These are phyloP conservation scores for Clarireedia monteithiana DNA, from an alignment of 2,329 filamentous ascomycete genomes.

Conservation along the genomic window DNA sequence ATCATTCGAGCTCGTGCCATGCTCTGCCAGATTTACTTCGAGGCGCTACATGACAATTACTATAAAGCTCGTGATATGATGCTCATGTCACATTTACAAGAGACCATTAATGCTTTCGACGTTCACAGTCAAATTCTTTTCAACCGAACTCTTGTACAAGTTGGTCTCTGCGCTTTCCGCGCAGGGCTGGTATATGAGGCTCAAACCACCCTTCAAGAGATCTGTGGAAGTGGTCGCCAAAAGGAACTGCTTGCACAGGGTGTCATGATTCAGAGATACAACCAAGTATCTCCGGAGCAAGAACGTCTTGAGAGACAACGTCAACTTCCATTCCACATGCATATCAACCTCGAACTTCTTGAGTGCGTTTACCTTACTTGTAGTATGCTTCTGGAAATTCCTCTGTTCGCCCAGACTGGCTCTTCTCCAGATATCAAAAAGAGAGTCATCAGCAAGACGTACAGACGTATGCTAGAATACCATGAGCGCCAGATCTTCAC, in stretches of 20 bases:
- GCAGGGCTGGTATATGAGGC: slow-evolving; percentile 95
- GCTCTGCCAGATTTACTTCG: slow-evolving; percentile 98
- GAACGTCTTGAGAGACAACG: slow-evolving; percentile 95
- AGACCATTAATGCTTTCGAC: slow-evolving; percentile 94
- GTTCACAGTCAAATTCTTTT: slow-evolving; percentile 96
- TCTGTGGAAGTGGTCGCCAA: slow-evolving; percentile 93
- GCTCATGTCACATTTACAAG: slow-evolving; percentile 98
- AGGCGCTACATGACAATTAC: slow-evolving; percentile 95
- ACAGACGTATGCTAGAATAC: slow-evolving; percentile 98
- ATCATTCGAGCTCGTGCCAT: slow-evolving; percentile 95
- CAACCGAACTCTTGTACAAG: slow-evolving; percentile 96
- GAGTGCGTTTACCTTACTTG: slow-evolving; percentile 98
- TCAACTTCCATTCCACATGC: slow-evolving; percentile 99
- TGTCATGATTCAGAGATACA: slow-evolving; percentile 96
- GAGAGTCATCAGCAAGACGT: slow-evolving; percentile 97
- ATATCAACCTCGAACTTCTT: slow-evolving; percentile 97
- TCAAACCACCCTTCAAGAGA: slow-evolving; percentile 95
- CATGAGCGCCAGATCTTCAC: slow-evolving; percentile 99
- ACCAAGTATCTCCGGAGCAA: slow-evolving; percentile 92
- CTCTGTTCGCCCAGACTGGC: slow-evolving; percentile 90
- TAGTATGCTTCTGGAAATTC: slow-evolving; percentile 98
- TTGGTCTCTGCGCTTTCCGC: slow-evolving; percentile 96
- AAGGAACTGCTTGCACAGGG: slow-evolving; percentile 97
- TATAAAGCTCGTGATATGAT: slow-evolving; percentile 98
- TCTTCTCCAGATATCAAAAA: slow-evolving; percentile 96